These are phyloP conservation scores for Diplogelasinospora grovesii DNA, from an alignment of 495 filamentous ascomycete genomes.

Conservation along the genomic window DNA sequence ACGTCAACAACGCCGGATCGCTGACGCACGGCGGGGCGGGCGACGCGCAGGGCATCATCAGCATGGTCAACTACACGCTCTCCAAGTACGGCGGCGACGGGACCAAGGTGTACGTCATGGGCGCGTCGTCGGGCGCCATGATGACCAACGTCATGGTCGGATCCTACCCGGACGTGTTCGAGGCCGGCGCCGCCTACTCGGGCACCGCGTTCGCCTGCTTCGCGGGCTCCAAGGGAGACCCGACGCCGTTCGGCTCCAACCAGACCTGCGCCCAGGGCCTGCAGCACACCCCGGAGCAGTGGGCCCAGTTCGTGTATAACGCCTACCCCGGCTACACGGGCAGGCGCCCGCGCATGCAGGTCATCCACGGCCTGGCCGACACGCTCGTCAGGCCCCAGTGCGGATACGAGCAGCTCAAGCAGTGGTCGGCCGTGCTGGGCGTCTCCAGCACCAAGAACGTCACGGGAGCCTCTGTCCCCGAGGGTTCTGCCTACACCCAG, in stretches of 20 bases:
- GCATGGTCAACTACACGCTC: conserved; percentile 50
- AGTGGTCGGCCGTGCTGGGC: conserved; percentile 51
- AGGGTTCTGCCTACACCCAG: conserved; percentile 35
- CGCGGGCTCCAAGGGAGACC: conserved; percentile 20
- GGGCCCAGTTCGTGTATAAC: conserved; percentile 43
- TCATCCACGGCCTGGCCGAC: conserved; percentile 49
- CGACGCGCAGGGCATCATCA: conserved; percentile 47
- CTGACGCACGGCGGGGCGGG: conserved; percentile 48
- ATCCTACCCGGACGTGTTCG: conserved; percentile 52
- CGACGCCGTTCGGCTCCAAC: conserved; percentile 38
- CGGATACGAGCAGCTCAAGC: conserved; percentile 48
- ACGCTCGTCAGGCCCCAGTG: conserved; percentile 42
- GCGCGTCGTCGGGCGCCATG: conserved; percentile 50
- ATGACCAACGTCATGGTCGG: conserved; percentile 55
- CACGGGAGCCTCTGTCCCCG: conserved; percentile 31
- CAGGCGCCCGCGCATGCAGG: conserved; percentile 46
- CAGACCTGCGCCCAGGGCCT: conserved; percentile 48
- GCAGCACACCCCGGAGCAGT: conserved; percentile 35
- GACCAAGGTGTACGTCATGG: conserved; percentile 44
- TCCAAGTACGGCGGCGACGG: conserved; percentile 42
- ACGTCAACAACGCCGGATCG: conserved; percentile 39
- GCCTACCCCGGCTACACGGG: conserved; percentile 51
- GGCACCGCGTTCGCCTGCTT: conserved; percentile 50
- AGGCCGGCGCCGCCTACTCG: conserved; percentile 48
- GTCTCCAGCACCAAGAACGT: conserved; percentile 25